Conservation (phyloP, 805 yeast species). For the Yarrowia osloensis region DNA sequence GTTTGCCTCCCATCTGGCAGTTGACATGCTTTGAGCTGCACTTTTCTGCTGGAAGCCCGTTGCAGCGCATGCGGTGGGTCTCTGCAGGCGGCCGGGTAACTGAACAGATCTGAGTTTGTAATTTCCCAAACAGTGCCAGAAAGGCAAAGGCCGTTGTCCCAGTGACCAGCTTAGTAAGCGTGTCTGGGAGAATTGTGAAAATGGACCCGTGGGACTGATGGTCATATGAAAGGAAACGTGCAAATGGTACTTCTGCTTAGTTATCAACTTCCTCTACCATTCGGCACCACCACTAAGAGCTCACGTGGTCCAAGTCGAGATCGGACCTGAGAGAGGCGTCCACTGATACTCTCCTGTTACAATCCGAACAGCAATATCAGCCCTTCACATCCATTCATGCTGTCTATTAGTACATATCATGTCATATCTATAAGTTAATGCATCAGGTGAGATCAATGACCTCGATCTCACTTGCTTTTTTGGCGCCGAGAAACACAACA, state of each 20-base stretch:
- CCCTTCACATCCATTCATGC: no score
- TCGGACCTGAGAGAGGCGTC: no score
- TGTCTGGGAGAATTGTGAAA: no score
- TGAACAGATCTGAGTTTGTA: slow-evolving; percentile 9
- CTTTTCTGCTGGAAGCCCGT: background rate
- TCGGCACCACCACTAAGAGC: no score
- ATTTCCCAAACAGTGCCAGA: background rate
- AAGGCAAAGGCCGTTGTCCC: background rate
- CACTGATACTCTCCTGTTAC: no score
- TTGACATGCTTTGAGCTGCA: background rate
- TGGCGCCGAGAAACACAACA: background rate
- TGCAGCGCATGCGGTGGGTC: background rate
- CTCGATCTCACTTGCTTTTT: background rate
- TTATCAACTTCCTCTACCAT: no score
- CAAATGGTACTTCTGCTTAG: no score
- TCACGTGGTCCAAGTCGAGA: no score
- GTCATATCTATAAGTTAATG: background rate
- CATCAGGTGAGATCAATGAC: slow-evolving; percentile 5
- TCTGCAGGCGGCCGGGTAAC: slow-evolving; percentile 17
- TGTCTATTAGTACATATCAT: no score
- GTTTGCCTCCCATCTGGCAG: background rate
- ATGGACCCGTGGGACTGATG: no score
- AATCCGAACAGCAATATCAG: no score
- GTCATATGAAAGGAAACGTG: no score
- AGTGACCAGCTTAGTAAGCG: background rate